Evolutionary conservation across 129 eudicot genomes (phyloP), one percentile per base, ranked within the genome.

Genomic region (Daucus carota): DNA sequence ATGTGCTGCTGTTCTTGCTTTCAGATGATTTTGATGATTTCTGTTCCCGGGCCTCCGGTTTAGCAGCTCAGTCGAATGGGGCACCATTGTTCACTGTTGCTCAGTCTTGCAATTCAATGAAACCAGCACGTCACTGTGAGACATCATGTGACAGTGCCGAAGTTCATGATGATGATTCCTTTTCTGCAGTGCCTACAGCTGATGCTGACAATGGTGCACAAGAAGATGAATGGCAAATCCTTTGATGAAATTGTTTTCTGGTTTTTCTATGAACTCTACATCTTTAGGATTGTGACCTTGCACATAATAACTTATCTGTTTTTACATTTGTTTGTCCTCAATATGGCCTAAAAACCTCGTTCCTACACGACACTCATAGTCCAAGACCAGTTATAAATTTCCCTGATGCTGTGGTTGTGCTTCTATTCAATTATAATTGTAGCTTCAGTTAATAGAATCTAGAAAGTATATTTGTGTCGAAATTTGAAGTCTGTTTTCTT

Each of bases 181-280:
- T 78, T 50, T 84, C 87, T 70, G 73, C 38, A 16, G 22, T 78
- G 29, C 74, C 79, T 13, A 31, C 68, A 13, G 86, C 74, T 29
- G 84, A 84, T 73, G 80, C 83, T 0, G 95, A 83, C 73, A 84
- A 77, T 46, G 59, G 70, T 76, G 69, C 85, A 16, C 96, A 90
- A 54, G 94, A 89, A 76, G 99, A 94, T 85, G 99, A 94, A 45
- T 91, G 99, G 99, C 97, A 94, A 70, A 86, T 94, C 63, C 97
- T 94, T 52, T 94, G 81, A 88, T 17, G 32, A 11, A 5, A 15
- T 68, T 46, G 43, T 15, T 18, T 7, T 45, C 13, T 72, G 34
- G 31, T 44, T 41, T 40, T 70, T 6, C 5, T n/a, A 3, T 57
- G 74, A 70, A 40, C 13, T 20, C 33, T 20, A 22, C 29, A 15